Conservation (phyloP, 2,329 filamentous ascomycete genomes). For the Colletotrichum sp. region DNA sequence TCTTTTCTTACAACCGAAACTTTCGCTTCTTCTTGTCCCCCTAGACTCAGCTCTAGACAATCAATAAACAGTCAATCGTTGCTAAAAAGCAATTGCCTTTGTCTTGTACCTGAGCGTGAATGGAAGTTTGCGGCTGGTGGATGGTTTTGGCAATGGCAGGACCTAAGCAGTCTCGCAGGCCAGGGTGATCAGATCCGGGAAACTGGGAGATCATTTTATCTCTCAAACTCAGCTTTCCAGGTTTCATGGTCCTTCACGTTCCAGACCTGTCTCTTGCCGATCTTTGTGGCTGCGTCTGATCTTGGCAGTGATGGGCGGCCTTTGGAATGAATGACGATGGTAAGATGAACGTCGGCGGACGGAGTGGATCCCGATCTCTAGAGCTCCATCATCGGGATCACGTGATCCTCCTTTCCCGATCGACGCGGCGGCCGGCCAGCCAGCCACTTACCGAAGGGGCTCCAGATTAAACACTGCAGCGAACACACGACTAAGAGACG, state of each 20-base stretch:
- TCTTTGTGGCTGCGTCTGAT: not conserved
- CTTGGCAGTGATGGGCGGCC: not conserved
- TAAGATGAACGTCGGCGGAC: not conserved
- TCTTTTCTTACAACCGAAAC: not conserved
- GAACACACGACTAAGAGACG: not conserved
- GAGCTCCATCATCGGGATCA: not conserved
- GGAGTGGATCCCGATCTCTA: slow-evolving; percentile 6
- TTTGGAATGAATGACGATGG: not conserved
- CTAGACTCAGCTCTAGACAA: not conserved
- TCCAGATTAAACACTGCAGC: not conserved
- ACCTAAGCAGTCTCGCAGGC: not conserved
- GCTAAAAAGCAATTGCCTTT: not conserved
- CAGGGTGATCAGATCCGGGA: not conserved
- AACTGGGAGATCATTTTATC: not conserved
- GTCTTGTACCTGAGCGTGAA: not conserved
- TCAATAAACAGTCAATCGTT: slow-evolving; percentile 17
- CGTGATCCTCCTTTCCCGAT: not conserved
- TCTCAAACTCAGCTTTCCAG: not conserved
- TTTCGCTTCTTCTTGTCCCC: slow-evolving; percentile 6
- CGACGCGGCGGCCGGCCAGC: not conserved
- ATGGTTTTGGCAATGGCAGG: not conserved
- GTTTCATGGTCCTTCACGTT: not conserved
- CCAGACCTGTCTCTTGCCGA: not conserved
- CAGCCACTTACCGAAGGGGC: not conserved
- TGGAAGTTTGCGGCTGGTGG: not conserved